Evolutionary conservation across 1,139 yeast species (phyloP).

Genomic region (Suhomyces yuchorum): DNA sequence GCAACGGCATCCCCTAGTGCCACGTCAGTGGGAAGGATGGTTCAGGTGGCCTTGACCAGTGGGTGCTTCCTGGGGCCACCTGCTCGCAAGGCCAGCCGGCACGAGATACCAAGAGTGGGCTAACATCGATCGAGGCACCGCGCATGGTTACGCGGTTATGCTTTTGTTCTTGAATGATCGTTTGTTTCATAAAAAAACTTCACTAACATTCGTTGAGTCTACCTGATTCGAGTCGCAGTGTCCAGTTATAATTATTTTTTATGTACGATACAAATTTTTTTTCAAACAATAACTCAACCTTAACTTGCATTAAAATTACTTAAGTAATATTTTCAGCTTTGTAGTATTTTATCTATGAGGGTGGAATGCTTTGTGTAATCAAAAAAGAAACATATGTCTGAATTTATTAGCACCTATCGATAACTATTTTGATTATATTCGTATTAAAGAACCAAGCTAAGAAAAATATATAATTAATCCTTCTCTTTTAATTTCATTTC

Average conservation of each 20-base stretch:
- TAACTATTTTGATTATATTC: slow-evolving; percentile 11
- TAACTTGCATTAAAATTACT: slow-evolving; percentile 8
- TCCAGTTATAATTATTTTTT: slow-evolving; percentile 11
- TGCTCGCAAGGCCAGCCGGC: no score
- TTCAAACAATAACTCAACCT: slow-evolving; percentile 6
- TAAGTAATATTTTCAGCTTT: slow-evolving; percentile 7
- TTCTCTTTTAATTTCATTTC: not conserved
- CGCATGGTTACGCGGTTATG: slow-evolving; percentile 3
- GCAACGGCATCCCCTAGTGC: no score
- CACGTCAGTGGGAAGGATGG: no score
- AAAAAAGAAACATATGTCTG: slow-evolving; percentile 11
- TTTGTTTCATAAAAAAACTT: slow-evolving; percentile 9
- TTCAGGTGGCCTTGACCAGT: no score
- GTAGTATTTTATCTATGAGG: slow-evolving; percentile 10
- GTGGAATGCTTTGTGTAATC: slow-evolving; percentile 9
- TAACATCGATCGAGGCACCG: not conserved
- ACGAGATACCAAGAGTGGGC: not conserved
- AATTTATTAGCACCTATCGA: slow-evolving; percentile 11
- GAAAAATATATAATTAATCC: slow-evolving; percentile 6
- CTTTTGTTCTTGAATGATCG: slow-evolving; percentile 3
- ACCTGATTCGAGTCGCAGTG: slow-evolving; percentile 5
- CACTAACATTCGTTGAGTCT: slow-evolving; percentile 8
- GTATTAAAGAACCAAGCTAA: slow-evolving; percentile 2
- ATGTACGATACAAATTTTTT: slow-evolving; percentile 9
- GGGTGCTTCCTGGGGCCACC: no score